phyloP scores from a whole-genome alignment of 2,329 filamentous ascomycete genomes.

The Thielaviopsis cerberus region DNA sequence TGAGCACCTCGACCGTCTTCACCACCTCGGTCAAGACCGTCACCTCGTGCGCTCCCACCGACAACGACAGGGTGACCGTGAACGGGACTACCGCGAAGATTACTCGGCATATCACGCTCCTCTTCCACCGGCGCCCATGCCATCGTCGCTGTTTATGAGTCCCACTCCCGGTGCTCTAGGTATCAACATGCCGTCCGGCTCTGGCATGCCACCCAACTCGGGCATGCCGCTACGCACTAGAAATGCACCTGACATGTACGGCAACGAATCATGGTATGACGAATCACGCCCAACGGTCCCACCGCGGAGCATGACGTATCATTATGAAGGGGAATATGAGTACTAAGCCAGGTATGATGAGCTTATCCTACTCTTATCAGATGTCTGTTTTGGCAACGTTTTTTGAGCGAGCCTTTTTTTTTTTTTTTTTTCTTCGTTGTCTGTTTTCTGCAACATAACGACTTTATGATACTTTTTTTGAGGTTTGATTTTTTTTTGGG shows the following conservation, averaged over 20 bases:
- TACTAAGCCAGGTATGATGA: not conserved
- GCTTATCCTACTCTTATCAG: not conserved
- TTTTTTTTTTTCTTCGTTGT: too few relatives aligned
- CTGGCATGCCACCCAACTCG: too few relatives aligned
- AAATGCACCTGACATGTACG: not conserved
- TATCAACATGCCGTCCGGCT: not conserved
- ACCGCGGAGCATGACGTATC: not conserved
- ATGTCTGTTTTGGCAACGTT: fast-evolving
- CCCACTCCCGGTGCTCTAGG: not conserved
- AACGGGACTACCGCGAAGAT: not conserved
- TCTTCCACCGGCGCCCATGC: constrained; percentile 6
- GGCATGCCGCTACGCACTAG: not conserved
- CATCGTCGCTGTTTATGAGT: not conserved
- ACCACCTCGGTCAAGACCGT: constrained; percentile 31
- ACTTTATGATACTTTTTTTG: too few relatives aligned
- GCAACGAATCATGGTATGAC: not conserved
- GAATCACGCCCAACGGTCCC: not conserved
- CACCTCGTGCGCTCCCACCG: constrained; percentile 28
- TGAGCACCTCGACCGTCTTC: constrained; percentile 31
- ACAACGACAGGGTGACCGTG: constrained; percentile 20
- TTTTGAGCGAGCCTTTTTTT: not conserved
- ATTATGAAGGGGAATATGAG: not conserved
- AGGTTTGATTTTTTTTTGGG: too few relatives aligned
- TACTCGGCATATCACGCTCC: not conserved
- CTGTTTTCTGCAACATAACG: too few relatives aligned